phyloP scores from a whole-genome alignment of 78 protist genomes.

The Emiliania huxleyi region DNA sequence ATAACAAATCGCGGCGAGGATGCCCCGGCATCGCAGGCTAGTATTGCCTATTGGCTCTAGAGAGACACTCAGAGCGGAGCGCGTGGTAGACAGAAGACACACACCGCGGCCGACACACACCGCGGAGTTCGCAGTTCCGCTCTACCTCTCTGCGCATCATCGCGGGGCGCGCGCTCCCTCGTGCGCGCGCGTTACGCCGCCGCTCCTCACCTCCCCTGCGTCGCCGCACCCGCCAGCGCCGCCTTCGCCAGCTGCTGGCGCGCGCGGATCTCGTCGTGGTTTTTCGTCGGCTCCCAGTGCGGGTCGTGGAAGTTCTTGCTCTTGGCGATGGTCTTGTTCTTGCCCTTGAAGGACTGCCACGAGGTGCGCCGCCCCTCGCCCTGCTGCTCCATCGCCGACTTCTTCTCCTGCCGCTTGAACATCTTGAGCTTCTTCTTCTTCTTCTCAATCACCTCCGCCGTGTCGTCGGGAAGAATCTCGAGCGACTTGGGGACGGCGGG shows the following conservation, averaged over 20 bases:
- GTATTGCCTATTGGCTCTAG: no score
- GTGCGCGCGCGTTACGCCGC: no score
- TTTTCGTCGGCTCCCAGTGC: background rate
- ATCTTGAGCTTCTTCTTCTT: conserved; percentile 5
- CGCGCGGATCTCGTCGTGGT: background rate
- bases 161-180: no score
- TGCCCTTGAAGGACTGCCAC: background rate
- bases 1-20: no score
- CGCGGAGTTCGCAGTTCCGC: no score
- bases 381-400: background rate
- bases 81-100: no score
- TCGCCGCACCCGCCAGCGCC: no score
- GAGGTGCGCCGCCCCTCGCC: background rate
- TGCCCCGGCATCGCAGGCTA: no score
- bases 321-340: background rate
- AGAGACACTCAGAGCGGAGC: no score
- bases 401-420: conserved; percentile 22
- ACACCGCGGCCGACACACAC: no score
- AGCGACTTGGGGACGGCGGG: background rate
- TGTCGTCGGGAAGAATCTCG: background rate
- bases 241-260: background rate
- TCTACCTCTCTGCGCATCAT: no score
- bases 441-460: background rate
- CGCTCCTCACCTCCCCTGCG: no score
- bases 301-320: background rate